Evolutionary conservation across 108 stramenopile species (phyloP), one percentile per base, ranked within the genome.

Genomic region (Stephanodiscus minutulus): DNA sequence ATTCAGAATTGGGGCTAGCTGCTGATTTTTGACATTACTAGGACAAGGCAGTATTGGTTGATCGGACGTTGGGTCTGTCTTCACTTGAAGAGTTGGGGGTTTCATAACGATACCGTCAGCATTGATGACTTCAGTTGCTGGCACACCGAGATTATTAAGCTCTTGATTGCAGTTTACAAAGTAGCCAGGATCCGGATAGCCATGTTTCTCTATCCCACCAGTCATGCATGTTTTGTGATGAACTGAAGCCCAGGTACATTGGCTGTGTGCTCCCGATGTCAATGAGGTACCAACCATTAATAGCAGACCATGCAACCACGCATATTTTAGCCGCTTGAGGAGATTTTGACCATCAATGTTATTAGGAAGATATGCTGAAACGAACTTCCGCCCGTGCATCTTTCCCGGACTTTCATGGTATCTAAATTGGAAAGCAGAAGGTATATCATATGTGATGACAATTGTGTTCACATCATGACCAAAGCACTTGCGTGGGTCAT

Each of bases 171-270:
- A 82, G 55, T 82, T 84, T 7, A 29, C 8, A 28, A 83, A 73
- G 27, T 88, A 88, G 49, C 28, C 22, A 29, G 62, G 56, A 55
- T 88, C 87, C 5, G 87, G 87, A 52, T 68, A 85, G 9, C 87
- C 87, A 68, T 84, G 77, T 1, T 10, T 22, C 0, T 7, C 9
- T 18, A 74, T 11, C 2, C 86, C 79, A 22, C 77, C 73, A 22
- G 29, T 24, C 37, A 64, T 22, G 18, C 25, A 37, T n/a, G 66
- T 73, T 57, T 60, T 59, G 66, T 74, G 72, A 57, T 50, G 80
- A 63, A 66, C 62, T 67, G 68, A 66, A 56, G 70, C 41, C 87
- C 87, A 76, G 13, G 72, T 72, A 22, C 25, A 56, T 39, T 70
- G 76, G 52, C 50, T 64, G 13, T 11, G 66, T 24, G 36, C 31